Percentiles rank a stretch among this genome's conserved stretches.
Conservation (phyloP, 495 filamentous ascomycete species). For the Paragyromitra xinjiangensis region DNA sequence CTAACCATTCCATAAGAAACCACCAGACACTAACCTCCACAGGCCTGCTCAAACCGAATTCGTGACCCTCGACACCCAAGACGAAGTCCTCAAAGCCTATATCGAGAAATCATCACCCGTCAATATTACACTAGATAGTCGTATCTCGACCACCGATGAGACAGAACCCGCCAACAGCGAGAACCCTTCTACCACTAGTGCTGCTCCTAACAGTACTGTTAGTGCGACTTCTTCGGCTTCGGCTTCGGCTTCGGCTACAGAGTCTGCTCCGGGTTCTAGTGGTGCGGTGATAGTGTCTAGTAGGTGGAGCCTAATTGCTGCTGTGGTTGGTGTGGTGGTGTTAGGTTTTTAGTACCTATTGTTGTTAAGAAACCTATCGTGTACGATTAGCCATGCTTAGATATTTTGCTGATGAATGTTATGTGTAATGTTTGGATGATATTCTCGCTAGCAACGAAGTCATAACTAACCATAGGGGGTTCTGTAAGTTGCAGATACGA, state of each 20-base stretch:
- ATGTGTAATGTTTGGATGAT: conserved; percentile 2
- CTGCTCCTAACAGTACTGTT: conserved; percentile 1
- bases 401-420: neutral
- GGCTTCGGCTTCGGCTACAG: neutral
- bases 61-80: conserved; percentile 62
- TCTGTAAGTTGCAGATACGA: too few species aligned
- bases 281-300: neutral
- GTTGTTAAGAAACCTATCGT: neutral
- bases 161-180: conserved; percentile 23
- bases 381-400: conserved; percentile 13
- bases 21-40: neutral
- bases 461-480: too few species aligned
- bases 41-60: conserved; percentile 57
- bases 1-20: neutral
- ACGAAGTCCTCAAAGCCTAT: conserved; percentile 64
- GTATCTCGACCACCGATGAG: conserved; percentile 60
- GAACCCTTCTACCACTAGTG: conserved; percentile 4
- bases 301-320: conserved; percentile 16
- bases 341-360: conserved; percentile 17
- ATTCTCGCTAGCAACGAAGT: too few species aligned
- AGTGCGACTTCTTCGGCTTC: conserved; percentile 6
- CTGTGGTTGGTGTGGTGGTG: conserved; percentile 5
- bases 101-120: conserved; percentile 62
- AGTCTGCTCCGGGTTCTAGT: neutral
- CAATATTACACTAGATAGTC: conserved; percentile 62